Conservation (phyloP, 176 grass and related monocot genomes). For the Cenchrus fungigraminus region DNA sequence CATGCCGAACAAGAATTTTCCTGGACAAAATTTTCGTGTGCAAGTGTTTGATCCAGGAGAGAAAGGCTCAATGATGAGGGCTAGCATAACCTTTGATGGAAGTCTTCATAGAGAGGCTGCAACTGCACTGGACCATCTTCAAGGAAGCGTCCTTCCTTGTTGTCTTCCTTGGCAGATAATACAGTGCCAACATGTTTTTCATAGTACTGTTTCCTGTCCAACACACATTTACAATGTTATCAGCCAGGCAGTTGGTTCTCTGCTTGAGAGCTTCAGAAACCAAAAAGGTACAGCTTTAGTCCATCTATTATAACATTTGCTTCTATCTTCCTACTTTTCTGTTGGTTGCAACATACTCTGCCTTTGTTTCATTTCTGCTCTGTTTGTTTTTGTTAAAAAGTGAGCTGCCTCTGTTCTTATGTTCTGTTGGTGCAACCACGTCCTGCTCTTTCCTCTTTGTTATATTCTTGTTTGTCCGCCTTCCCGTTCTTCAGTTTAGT, state of each 20-base stretch:
- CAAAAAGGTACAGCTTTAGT: constrained; percentile 59
- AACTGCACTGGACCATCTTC: constrained; percentile 78
- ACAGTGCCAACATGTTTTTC: constrained; percentile 85
- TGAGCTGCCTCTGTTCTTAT: neutral
- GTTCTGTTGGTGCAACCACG: constrained; percentile 23
- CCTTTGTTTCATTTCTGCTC: neutral
- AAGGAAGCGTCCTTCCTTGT: constrained; percentile 70
- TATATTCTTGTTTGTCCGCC: neutral
- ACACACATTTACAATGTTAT: constrained; percentile 67
- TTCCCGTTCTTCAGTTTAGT: constrained; percentile 19
- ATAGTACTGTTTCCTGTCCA: constrained; percentile 74
- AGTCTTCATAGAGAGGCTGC: constrained; percentile 87
- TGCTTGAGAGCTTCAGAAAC: constrained; percentile 65
- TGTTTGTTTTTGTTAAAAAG: constrained; percentile 6
- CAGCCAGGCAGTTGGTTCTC: constrained; percentile 54
- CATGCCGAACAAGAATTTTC: constrained; percentile 80
- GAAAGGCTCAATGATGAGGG: constrained; percentile 63
- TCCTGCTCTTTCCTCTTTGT: neutral
- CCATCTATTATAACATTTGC: constrained; percentile 20
- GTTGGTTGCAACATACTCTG: neutral
- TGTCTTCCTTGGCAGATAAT: constrained; percentile 87
- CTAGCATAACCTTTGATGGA: constrained; percentile 80
- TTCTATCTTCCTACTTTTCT: constrained; percentile 25
- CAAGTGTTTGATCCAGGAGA: constrained; percentile 66
- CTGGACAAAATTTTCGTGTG: constrained; percentile 70